Evolutionary conservation across 768 basidiomycete species (phyloP), one percentile per base, ranked within the genome.

Genomic region (Xanthoconium purpureum): DNA sequence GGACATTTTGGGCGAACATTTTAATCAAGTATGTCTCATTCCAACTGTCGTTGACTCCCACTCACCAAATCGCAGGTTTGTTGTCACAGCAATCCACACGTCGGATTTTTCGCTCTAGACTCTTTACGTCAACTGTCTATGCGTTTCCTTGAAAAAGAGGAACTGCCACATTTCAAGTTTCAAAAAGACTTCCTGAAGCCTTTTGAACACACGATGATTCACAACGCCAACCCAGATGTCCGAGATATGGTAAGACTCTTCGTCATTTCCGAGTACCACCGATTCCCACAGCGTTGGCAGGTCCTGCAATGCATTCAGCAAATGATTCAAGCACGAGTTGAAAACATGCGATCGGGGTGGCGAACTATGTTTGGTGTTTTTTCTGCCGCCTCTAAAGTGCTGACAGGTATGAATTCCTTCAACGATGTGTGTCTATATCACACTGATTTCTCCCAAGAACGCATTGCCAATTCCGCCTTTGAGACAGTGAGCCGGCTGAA

Each of bases 281-380:
- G 7, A 54, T 12, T 57, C 30, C 30, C 18, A 55, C 13, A 5
- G 2, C n/a, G 7, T 49, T 48, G 30, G 28, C 54, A 96, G 94
- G 94, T 98, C 28, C 73, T 99, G 47, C 95, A 98, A 82, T 99
- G 97, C 67, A 79, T 99, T 46, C 93, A 98, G 68, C 97, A 98
- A 75, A 98, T 98, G 97, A 86, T 98, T 52, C 95, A 97, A 75
- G 91, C 94, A 17, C 84, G 92, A 37, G 92, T 91, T 17, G 85
- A 91, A 63, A 98, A 98, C 68, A 83, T 99, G 78, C 87, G 97
- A 33, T 98, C 97, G 0, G 97, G 97, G 30, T 99, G 97, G 97
- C 80, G 94, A 57, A 99, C 97, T 2, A 98, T 99, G 93, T 98
- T 99, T 72, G 91, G 92, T 24, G 97, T 98, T 14, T 98, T 98